Conservation (phyloP, 495 filamentous ascomycete species). For the Xylaria intraflava region DNA sequence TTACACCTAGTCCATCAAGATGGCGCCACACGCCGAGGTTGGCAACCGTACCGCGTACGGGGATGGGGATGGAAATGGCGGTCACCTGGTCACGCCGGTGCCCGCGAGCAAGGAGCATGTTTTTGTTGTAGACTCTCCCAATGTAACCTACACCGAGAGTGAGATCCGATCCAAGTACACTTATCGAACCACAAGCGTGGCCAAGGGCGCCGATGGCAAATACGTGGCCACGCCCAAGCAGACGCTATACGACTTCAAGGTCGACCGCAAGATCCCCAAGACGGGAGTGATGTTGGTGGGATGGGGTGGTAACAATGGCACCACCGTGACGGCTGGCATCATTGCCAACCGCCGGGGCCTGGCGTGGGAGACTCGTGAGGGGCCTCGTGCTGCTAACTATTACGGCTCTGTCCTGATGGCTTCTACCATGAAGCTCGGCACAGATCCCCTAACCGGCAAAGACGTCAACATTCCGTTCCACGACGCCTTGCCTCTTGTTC, state of each 20-base stretch:
- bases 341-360: constrained; percentile 86
- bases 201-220: constrained; percentile 64
- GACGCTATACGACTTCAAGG: constrained; percentile 93
- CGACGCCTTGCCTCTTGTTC: constrained; percentile 90
- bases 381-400: constrained; percentile 80
- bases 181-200: constrained; percentile 77
- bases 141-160: constrained; percentile 81
- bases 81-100: constrained; percentile 26
- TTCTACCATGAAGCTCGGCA: constrained; percentile 94
- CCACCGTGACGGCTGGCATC: constrained; percentile 95
- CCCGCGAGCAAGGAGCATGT: constrained; percentile 40
- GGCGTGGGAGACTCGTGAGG: constrained; percentile 89
- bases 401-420: constrained; percentile 96
- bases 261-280: constrained; percentile 88
- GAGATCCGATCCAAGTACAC: constrained; percentile 93
- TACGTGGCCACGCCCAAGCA: constrained; percentile 81
- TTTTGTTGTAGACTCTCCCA: constrained; percentile 85
- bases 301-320: constrained; percentile 97
- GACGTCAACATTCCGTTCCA: constrained; percentile 97
- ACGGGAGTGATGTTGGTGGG: constrained; percentile 96
- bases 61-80: constrained; percentile 53
- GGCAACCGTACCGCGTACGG: constrained; percentile 68
- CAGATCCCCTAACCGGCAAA: constrained; percentile 71
- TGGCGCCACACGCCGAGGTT: constrained; percentile 91
- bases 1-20: constrained; percentile 38